Percentiles rank a stretch among this genome's conserved stretches.
Evolutionary conservation across 2,329 filamentous ascomycete species (phyloP).

Genomic region (Cercospora sp.): DNA sequence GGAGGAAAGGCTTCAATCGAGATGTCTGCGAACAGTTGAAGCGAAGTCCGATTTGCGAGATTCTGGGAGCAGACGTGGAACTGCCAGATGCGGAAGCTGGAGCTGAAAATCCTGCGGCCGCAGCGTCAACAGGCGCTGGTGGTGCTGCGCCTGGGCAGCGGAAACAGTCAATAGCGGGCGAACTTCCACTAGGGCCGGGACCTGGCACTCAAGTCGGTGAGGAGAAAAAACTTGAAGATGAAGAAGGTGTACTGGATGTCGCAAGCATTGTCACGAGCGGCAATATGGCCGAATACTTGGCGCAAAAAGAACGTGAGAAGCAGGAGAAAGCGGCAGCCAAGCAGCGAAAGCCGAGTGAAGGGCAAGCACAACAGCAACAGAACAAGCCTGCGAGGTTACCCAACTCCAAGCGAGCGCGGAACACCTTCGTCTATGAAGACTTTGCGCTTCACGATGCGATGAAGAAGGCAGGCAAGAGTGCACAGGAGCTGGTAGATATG

Average conservation of each 20-base stretch:
- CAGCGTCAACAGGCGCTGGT: slow-evolving; percentile 57
- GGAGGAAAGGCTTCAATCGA: slow-evolving; percentile 56
- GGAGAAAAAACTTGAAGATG: slow-evolving; percentile 53
- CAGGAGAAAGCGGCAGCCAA: slow-evolving; percentile 62
- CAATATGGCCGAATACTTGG: slow-evolving; percentile 73
- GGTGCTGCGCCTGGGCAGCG: slow-evolving; percentile 48
- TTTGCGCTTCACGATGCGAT: slow-evolving; percentile 57
- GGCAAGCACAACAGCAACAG: slow-evolving; percentile 48
- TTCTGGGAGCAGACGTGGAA: slow-evolving; percentile 56
- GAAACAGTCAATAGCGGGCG: slow-evolving; percentile 45
- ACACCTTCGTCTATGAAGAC: slow-evolving; percentile 74
- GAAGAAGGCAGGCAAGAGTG: slow-evolving; percentile 52
- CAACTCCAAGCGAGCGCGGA: slow-evolving; percentile 70
- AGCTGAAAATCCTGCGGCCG: slow-evolving; percentile 55
- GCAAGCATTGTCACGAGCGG: slow-evolving; percentile 82
- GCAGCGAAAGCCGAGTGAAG: slow-evolving; percentile 51
- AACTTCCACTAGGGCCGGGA: slow-evolving; percentile 55
- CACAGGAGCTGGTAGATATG: slow-evolving; percentile 51
- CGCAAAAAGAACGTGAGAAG: slow-evolving; percentile 81
- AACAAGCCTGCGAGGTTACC: slow-evolving; percentile 64
- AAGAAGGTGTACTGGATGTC: slow-evolving; percentile 78
- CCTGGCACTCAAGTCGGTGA: slow-evolving; percentile 58
- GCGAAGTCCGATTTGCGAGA: slow-evolving; percentile 62
- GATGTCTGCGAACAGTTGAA: slow-evolving; percentile 69
- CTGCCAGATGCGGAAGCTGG: slow-evolving; percentile 53